These are phyloP conservation scores for Lizonia empirigonia DNA, from an alignment of 2,329 filamentous ascomycete species.

Conservation along the genomic window DNA sequence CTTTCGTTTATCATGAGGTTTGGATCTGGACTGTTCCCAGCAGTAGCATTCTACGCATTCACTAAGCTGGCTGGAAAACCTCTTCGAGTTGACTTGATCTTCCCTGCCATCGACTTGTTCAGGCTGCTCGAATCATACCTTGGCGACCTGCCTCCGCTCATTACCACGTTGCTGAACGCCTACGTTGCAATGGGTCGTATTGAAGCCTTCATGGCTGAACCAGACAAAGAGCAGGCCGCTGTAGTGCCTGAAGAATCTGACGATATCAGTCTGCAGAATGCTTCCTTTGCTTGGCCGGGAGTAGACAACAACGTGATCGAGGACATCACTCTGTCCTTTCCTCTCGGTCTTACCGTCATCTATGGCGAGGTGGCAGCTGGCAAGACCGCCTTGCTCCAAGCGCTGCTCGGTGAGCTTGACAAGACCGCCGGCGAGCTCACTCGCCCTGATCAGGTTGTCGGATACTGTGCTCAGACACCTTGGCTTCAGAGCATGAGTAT, in stretches of 20 bases:
- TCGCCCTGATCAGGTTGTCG: slow-evolving; percentile 62
- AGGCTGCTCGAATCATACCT: slow-evolving; percentile 74
- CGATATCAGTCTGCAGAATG: slow-evolving; percentile 61
- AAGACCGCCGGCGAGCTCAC: slow-evolving; percentile 57
- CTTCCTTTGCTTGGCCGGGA: slow-evolving; percentile 82
- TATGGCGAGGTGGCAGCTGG: slow-evolving; percentile 68
- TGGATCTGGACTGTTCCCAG: slow-evolving; percentile 75
- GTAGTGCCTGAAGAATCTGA: slow-evolving; percentile 45
- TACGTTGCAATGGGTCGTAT: slow-evolving; percentile 82
- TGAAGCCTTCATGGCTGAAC: slow-evolving; percentile 84
- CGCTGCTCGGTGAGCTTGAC: slow-evolving; percentile 65
- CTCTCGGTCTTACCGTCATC: slow-evolving; percentile 63
- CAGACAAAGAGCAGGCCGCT: slow-evolving; percentile 68
- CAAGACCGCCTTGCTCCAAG: slow-evolving; percentile 66
- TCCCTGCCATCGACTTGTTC: slow-evolving; percentile 84
- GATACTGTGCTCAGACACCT: slow-evolving; percentile 68
- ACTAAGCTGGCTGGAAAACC: slow-evolving; percentile 71
- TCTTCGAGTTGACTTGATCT: slow-evolving; percentile 80
- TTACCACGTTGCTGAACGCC: slow-evolving; percentile 79
- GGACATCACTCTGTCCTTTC: slow-evolving; percentile 61
- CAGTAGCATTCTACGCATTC: slow-evolving; percentile 81
- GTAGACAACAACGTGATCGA: slow-evolving; percentile 61
- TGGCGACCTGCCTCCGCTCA: slow-evolving; percentile 74
- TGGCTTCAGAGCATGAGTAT: slow-evolving; percentile 75
- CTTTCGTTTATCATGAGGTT: slow-evolving; percentile 74